phyloP scores from a whole-genome alignment of 495 filamentous ascomycete species.

The Polyplosphaeria fusca region DNA sequence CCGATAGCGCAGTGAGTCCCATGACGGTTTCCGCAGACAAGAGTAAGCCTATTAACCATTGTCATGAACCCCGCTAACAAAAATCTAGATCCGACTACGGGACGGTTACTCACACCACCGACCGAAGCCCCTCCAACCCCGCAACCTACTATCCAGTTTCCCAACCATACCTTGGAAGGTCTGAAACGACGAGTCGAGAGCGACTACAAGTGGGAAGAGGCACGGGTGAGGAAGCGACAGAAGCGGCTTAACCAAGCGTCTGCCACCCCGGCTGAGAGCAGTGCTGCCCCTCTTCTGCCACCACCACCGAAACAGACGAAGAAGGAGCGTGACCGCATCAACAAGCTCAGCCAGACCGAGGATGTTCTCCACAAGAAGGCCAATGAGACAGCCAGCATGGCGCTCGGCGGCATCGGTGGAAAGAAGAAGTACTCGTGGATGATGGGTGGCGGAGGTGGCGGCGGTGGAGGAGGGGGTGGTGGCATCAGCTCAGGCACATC shows the following conservation, averaged over 20 bases:
- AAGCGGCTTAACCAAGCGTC: constrained; percentile 42
- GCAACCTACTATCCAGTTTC: constrained; percentile 32
- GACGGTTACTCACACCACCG: constrained; percentile 24
- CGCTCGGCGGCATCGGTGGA: constrained; percentile 31
- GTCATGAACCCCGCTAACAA: not conserved
- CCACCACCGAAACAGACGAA: constrained; percentile 48
- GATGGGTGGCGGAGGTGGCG: constrained; percentile 32
- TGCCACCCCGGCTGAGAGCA: constrained; percentile 40
- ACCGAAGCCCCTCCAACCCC: constrained; percentile 34
- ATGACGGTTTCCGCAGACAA: constrained; percentile 26
- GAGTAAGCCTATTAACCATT: constrained; percentile 8
- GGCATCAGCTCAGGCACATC: constrained; percentile 26
- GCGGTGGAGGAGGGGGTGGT: constrained; percentile 18
- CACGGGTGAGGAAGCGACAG: constrained; percentile 43
- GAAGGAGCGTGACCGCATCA: constrained; percentile 54
- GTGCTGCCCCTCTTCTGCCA: constrained; percentile 29
- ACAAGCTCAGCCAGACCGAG: constrained; percentile 48
- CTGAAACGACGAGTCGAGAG: constrained; percentile 30
- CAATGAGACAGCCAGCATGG: constrained; percentile 39
- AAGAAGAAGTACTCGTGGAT: constrained; percentile 41
- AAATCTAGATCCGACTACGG: constrained; percentile 14
- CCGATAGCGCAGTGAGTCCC: constrained; percentile 33
- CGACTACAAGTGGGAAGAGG: constrained; percentile 49
- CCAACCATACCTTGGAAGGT: constrained; percentile 24
- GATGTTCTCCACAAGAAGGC: constrained; percentile 36